phyloP scores from a whole-genome alignment of 805 yeast genomes.

The Yamadazyma nakazawae region DNA sequence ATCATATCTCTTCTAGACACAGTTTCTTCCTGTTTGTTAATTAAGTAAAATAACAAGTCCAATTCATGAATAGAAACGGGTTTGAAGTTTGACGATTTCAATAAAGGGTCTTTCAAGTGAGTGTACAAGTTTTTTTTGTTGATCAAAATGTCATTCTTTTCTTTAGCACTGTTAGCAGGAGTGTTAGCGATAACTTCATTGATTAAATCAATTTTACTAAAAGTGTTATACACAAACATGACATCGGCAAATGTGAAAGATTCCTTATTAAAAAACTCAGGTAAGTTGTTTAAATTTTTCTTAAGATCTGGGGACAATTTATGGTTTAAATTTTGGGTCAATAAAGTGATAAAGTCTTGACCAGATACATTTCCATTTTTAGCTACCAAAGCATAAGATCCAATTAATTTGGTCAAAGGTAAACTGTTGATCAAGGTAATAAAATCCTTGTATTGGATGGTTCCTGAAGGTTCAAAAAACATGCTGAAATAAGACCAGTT shows the following conservation, averaged over 20 bases:
- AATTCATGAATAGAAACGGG: constrained; percentile 39
- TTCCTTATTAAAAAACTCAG: constrained; percentile 33
- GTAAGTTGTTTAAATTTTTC: constrained; percentile 28
- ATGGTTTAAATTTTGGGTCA: constrained; percentile 38
- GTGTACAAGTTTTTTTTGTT: constrained; percentile 38
- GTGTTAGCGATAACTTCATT: constrained; percentile 46
- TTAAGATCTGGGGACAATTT: constrained; percentile 39
- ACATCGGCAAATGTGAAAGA: constrained; percentile 37
- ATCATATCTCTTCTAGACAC: constrained; percentile 42
- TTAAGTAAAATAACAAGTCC: constrained; percentile 39
- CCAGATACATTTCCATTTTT: constrained; percentile 28
- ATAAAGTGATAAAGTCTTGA: constrained; percentile 31
- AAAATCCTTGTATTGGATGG: constrained; percentile 37
- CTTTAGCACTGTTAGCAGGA: constrained; percentile 38
- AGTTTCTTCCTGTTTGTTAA: constrained; percentile 35
- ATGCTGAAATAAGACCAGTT: constrained; percentile 42
- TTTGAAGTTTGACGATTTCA: constrained; percentile 41
- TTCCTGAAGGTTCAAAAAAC: constrained; percentile 39
- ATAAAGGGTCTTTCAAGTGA: constrained; percentile 42
- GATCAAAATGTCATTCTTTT: constrained; percentile 40
- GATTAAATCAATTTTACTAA: constrained; percentile 41
- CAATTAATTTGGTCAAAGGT: constrained; percentile 46
- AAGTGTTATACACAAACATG: constrained; percentile 37
- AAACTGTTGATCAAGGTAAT: constrained; percentile 39
- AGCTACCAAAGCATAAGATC: constrained; percentile 37